Percentiles rank a stretch among this genome's conserved stretches.
Evolutionary conservation across 805 yeast genomes (phyloP).

Genomic region (Hanseniaspora hatyaiensis): DNA sequence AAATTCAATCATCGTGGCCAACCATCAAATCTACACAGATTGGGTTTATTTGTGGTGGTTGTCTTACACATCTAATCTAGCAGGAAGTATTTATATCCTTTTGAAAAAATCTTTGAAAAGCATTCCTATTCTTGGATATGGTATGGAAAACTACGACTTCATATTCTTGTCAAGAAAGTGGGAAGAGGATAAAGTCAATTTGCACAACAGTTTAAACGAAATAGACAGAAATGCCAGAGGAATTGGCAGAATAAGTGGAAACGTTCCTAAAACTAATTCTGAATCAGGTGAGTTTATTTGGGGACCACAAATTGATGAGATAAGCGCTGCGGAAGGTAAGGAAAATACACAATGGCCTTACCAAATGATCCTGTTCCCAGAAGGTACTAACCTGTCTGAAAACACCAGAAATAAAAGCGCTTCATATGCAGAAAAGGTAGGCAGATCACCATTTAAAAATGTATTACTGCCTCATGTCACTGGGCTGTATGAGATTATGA

Average conservation of each 20-base stretch:
- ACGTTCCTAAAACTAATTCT: constrained; percentile 22
- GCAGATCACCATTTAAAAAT: constrained; percentile 42
- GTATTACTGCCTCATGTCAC: constrained; percentile 72
- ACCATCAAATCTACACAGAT: constrained; percentile 88
- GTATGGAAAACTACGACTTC: constrained; percentile 70
- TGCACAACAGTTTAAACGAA: constrained; percentile 44
- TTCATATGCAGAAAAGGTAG: constrained; percentile 44
- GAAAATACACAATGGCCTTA: constrained; percentile 41
- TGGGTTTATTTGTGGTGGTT: constrained; percentile 90
- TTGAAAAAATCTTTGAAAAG: constrained; percentile 60
- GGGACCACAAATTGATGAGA: constrained; percentile 17
- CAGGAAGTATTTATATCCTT: constrained; percentile 57
- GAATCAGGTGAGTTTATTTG: constrained; percentile 25
- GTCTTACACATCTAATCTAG: constrained; percentile 53
- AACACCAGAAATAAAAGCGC: constrained; percentile 50
- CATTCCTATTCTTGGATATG: constrained; percentile 72
- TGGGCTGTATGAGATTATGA: constrained; percentile 61
- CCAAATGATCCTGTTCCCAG: constrained; percentile 75
- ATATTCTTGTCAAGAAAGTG: constrained; percentile 76
- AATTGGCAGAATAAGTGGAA: constrained; percentile 40
- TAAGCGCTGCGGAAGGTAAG: constrained; percentile 3
- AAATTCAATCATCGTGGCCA: constrained; percentile 60
- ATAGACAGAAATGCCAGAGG: constrained; percentile 55
- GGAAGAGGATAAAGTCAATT: constrained; percentile 55
- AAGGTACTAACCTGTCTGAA: constrained; percentile 76